Evolutionary conservation across 148 eudicot species (phyloP), one percentile per base, ranked within the genome.

Genomic region (Euryodendron excelsum): DNA sequence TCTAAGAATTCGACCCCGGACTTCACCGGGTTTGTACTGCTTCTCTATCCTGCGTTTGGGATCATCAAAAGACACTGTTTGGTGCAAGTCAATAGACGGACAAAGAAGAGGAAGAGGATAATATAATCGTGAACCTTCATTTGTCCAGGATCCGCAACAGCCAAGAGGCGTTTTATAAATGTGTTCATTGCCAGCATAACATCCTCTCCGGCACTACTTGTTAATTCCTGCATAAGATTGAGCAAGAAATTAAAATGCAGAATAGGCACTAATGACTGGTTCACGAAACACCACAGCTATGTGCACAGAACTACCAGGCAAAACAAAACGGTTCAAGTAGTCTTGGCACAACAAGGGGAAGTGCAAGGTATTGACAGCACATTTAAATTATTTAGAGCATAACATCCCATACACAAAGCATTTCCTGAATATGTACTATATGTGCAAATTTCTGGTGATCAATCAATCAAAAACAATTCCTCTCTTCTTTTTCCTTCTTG

Each of bases 191-290:
- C 98, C 79, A 90, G 59, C 41, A 89, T 87, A 60, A 88, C 96
- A 86, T 93, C 98, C 80, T 91, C 96, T 7, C 98, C 98, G 50
- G 96, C 98, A 80, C 79, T 91, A 82, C 84, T 91, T 20, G 98
- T 89, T 85, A 93, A 81, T 76, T 93, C 96, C 98, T 93, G 83
- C 81, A 82, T 72, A 72, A 70, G 15, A 65, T 52, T 34, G 17
- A 45, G 76, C 45, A 47, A 50, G 44, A 39, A 39, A 68, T 11
- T 23, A 48, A 65, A 65, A 73, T 72, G 55, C 56, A 58, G 10
- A 12, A 55, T 31, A 1, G 75, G 28, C 23, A 17, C 27, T 15
- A 69, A 21, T 13, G 53, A 15, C 25, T 36, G 13, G 67, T 15
- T 44, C 52, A 13, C 11, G 30, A 74, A 58, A 74, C 21, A 67